These are phyloP conservation scores for Massospora cicadina DNA, from an alignment of 371 early-diverging fungal species.

Conservation along the genomic window DNA sequence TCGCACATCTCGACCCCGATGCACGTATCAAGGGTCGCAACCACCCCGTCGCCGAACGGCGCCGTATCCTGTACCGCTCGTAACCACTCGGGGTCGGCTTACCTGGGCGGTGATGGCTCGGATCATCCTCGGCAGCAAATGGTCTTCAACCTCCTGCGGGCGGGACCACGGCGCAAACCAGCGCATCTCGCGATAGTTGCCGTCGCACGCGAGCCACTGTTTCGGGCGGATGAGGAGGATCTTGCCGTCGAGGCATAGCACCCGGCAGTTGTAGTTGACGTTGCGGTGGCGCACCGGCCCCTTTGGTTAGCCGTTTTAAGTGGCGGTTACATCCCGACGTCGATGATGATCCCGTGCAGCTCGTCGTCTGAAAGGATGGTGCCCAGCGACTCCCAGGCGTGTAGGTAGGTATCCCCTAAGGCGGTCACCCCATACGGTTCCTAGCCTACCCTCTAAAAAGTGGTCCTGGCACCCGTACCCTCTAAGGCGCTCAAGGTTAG, in stretches of 20 bases:
- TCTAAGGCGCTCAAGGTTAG: too few relatives aligned
- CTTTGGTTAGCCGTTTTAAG: neutral
- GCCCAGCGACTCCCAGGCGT: slow-evolving; percentile 85
- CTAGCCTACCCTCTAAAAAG: slow-evolving; percentile 61
- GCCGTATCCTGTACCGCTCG: slow-evolving; percentile 21
- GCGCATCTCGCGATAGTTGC: slow-evolving; percentile 89
- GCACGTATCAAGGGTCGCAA: slow-evolving; percentile 59
- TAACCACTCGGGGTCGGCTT: slow-evolving; percentile 2
- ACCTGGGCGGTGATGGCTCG: slow-evolving; percentile 55
- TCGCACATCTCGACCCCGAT: slow-evolving; percentile 94
- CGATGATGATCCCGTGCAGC: slow-evolving; percentile 59
- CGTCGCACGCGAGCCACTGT: slow-evolving; percentile 84
- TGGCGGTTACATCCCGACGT: slow-evolving; percentile 75
- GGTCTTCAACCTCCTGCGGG: slow-evolving; percentile 39
- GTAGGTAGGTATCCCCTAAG: slow-evolving; percentile 74
- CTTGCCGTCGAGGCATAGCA: slow-evolving; percentile 56
- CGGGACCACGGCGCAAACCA: slow-evolving; percentile 87
- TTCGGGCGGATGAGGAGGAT: slow-evolving; percentile 93
- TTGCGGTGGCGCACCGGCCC: slow-evolving; percentile 86
- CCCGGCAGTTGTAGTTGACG: slow-evolving; percentile 87
- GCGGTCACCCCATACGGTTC: neutral
- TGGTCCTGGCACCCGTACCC: slow-evolving; percentile 98
- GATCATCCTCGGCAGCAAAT: slow-evolving; percentile 65
- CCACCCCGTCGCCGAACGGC: slow-evolving; percentile 74
- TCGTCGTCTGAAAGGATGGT: slow-evolving; percentile 44